These are phyloP conservation scores for Neurospora sp. DNA, from an alignment of 2,329 filamentous ascomycete species.

Conservation along the genomic window DNA sequence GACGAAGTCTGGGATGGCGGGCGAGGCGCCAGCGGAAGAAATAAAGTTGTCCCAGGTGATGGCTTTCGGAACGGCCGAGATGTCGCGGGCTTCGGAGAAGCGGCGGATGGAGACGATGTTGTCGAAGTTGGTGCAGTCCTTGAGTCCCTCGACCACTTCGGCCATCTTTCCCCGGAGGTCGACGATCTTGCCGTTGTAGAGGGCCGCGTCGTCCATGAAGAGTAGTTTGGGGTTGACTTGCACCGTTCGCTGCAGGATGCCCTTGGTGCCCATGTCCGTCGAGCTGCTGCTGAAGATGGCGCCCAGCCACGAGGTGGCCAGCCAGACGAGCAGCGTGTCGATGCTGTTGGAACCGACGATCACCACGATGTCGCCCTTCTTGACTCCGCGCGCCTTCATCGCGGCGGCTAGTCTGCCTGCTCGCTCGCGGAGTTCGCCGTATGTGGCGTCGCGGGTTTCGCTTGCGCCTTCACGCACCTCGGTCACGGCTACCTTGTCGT, in stretches of 20 bases:
- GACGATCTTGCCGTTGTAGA: slow-evolving; percentile 69
- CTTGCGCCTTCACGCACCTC: slow-evolving; percentile 60
- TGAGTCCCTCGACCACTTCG: slow-evolving; percentile 54
- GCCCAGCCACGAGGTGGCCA: slow-evolving; percentile 61
- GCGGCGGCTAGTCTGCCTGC: slow-evolving; percentile 54
- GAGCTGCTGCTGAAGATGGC: slow-evolving; percentile 66
- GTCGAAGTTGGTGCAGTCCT: slow-evolving; percentile 47
- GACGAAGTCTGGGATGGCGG: slow-evolving; percentile 36
- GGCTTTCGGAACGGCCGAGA: slow-evolving; percentile 39
- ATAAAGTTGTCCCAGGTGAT: slow-evolving; percentile 38
- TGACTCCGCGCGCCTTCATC: slow-evolving; percentile 54
- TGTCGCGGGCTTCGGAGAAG: slow-evolving; percentile 50
- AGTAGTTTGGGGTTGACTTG: slow-evolving; percentile 68
- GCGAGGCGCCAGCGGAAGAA: slow-evolving; percentile 16
- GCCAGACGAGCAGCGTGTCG: slow-evolving; percentile 61
- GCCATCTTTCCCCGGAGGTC: slow-evolving; percentile 65
- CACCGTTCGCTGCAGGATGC: slow-evolving; percentile 61
- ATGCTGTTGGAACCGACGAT: slow-evolving; percentile 66
- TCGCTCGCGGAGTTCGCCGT: slow-evolving; percentile 51
- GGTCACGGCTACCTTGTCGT: slow-evolving; percentile 57
- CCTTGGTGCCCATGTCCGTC: slow-evolving; percentile 76
- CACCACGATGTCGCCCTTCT: slow-evolving; percentile 63
- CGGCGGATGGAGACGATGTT: slow-evolving; percentile 57
- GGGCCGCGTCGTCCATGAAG: slow-evolving; percentile 72
- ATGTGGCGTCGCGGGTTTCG: slow-evolving; percentile 49